These are phyloP conservation scores for Termitomyces sp. DNA, from an alignment of 768 basidiomycete species.

Conservation along the genomic window DNA sequence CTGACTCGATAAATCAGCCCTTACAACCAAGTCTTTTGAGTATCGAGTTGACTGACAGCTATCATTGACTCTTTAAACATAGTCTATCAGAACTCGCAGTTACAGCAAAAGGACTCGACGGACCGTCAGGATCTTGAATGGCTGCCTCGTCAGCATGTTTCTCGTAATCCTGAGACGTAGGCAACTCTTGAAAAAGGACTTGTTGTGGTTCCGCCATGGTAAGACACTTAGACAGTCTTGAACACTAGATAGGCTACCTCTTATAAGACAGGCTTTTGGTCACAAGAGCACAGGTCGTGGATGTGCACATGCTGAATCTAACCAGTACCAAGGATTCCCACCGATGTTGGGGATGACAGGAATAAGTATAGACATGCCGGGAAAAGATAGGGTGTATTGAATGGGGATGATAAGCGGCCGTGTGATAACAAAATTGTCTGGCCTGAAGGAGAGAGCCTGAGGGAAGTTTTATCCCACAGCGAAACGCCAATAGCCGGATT, in stretches of 20 bases:
- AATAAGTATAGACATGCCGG: neutral
- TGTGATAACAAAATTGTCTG: conserved; percentile 5
- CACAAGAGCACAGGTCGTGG: conserved; percentile 6
- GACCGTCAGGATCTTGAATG: conserved; percentile 18
- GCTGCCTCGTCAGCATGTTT: conserved; percentile 17
- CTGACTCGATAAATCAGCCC: conserved; percentile 12
- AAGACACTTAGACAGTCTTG: conserved; percentile 2
- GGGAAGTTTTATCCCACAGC: conserved; percentile 1
- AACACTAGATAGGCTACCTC: neutral
- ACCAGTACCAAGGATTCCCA: conserved; percentile 4
- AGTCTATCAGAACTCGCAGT: neutral
- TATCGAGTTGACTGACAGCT: conserved; percentile 17
- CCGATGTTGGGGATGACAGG: neutral
- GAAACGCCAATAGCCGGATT: neutral
- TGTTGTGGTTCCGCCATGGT: conserved; percentile 20
- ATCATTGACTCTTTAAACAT: conserved; percentile 20
- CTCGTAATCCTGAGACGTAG: conserved; percentile 17
- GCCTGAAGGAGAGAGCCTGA: neutral
- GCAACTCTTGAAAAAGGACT: conserved; percentile 18
- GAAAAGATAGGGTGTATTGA: neutral
- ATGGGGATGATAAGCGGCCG: neutral
- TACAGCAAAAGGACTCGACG: conserved; percentile 5
- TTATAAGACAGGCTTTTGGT: conserved; percentile 3
- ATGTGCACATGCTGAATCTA: conserved; percentile 3
- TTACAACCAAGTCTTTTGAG: neutral